Base-by-base conservation (phyloP, 371 early-diverging fungal genomes). In the Batkoa obscura region DNA sequence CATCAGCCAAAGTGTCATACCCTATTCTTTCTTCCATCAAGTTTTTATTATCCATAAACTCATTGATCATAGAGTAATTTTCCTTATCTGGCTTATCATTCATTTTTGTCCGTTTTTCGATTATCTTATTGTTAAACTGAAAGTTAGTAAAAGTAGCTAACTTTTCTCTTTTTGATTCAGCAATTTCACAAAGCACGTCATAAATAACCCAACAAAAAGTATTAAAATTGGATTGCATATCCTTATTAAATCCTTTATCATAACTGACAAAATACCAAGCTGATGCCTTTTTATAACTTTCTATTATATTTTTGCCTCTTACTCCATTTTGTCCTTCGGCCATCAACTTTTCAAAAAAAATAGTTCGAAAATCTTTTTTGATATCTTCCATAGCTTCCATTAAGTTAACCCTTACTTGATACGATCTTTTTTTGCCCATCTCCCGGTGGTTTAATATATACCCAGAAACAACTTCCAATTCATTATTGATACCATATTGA, bases 221-320 rank as follows among this genome's bases (percentile, higher is more conserved):
- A 15, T 78, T 59, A 30, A 71, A 58, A n/a, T 68, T 60, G 10
- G 60, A 65, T 9, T 47, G 47, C 2, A 61, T 61, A 43, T 56
- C 43, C 13, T 48, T 34, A 2, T 33, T 33, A 48, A 55, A 50
- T 15, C 35, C 33, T 15, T 51, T 43, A 42, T 79, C 75, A 58
- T 86, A 86, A 0, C 80, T 73, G 8, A 76, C 81, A 50, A 78
- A 79, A 51, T 86, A 83, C 86, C 86, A 86, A 0, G 84, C 83
- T 0, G 76, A 76, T 0, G 84, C 86, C 59, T 83, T 83, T 62
- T 30, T 39, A n/a, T n/a, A n/a, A n/a, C n/a, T n/a, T n/a, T n/a
- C n/a, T n/a, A n/a, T n/a, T n/a, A n/a, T n/a, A n/a, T n/a, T n/a
- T n/a, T n/a, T n/a, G n/a, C n/a, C n/a, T 39, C 5, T 8, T 5